Conservation (phyloP, 106 monocot species). For the Xerophyta viscosa region DNA sequence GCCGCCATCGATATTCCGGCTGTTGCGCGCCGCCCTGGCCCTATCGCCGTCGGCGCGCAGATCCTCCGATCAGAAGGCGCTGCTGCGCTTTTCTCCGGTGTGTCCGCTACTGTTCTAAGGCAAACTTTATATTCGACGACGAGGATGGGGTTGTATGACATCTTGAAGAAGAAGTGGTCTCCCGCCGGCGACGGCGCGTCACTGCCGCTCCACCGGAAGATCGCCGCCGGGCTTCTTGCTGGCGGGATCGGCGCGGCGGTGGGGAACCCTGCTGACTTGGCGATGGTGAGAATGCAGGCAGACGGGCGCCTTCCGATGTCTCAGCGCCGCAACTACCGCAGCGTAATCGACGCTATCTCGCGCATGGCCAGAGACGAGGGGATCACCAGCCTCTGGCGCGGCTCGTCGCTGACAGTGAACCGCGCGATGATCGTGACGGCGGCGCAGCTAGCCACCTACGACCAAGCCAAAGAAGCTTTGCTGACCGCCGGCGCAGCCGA, state of each 20-base stretch:
- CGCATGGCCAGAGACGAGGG: constrained; percentile 45
- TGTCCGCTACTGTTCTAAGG: constrained; percentile 66
- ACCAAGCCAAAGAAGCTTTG: constrained; percentile 53
- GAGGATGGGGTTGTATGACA: constrained; percentile 55
- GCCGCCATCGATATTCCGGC: background rate
- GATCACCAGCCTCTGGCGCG: constrained; percentile 39
- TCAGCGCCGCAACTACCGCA: constrained; percentile 55
- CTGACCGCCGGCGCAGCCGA: constrained; percentile 19
- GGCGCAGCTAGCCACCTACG: constrained; percentile 59
- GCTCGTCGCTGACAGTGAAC: constrained; percentile 49
- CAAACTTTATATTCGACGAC: constrained; percentile 78
- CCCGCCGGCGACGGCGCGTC: constrained; percentile 6
- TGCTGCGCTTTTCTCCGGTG: constrained; percentile 54
- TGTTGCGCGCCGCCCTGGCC: constrained; percentile 26
- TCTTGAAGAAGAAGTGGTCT: constrained; percentile 46
- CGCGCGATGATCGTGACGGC: constrained; percentile 63
- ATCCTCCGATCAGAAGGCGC: constrained; percentile 51
- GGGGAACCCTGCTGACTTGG: constrained; percentile 59
- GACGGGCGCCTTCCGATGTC: constrained; percentile 48
- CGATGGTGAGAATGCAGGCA: constrained; percentile 70
- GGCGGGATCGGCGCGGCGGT: constrained; percentile 57
- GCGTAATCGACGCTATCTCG: constrained; percentile 43
- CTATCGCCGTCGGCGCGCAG: constrained; percentile 45
- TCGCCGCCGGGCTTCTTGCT: constrained; percentile 42
- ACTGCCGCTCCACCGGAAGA: constrained; percentile 55